phyloP scores from a whole-genome alignment of 108 stramenopile genomes.

The Cylindrotheca closterium region DNA sequence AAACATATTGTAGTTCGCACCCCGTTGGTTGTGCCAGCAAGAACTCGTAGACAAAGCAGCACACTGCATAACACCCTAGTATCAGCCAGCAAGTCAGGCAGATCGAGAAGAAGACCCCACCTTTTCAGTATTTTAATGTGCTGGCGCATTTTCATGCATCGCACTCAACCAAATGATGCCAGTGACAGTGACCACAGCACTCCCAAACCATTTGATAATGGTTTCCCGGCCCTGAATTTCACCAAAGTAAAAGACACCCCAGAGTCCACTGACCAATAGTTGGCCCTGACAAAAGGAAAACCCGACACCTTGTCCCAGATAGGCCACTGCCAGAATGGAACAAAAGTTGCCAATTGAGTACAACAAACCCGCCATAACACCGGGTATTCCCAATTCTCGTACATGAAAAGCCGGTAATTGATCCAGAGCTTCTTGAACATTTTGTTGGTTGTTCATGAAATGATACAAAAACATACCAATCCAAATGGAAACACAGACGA shows the following conservation, averaged over 20 bases:
- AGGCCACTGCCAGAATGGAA: conserved; percentile 59
- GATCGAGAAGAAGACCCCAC: too few species aligned
- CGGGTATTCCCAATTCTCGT: conserved; percentile 47
- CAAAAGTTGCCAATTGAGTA: conserved; percentile 74
- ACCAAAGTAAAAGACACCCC: conserved; percentile 71
- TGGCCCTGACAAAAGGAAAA: conserved; percentile 44
- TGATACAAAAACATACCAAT: conserved; percentile 34
- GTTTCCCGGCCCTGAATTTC: conserved; percentile 51
- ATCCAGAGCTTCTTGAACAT: conserved; percentile 28
- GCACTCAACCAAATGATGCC: conserved; percentile 66
- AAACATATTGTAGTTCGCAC: too few species aligned
- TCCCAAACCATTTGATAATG: conserved; percentile 57
- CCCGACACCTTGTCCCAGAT: conserved; percentile 74
- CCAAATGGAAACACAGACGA: conserved; percentile 48
- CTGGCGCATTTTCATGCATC: conserved; percentile 37
- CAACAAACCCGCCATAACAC: conserved; percentile 41
- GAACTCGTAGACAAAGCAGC: too few species aligned
- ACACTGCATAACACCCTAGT: too few species aligned
- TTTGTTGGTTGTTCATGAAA: not conserved
- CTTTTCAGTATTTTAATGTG: too few species aligned
- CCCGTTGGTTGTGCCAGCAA: too few species aligned
- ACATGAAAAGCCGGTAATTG: conserved; percentile 54
- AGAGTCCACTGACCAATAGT: conserved; percentile 52
- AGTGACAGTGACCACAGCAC: conserved; percentile 49
- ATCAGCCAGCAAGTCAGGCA: too few species aligned